A percentile compares a stretch with the other conserved stretches of the same genome.
These are phyloP conservation scores for Lagenidium giganteum DNA, from an alignment of 352 stramenopile species.

Conservation along the genomic window DNA sequence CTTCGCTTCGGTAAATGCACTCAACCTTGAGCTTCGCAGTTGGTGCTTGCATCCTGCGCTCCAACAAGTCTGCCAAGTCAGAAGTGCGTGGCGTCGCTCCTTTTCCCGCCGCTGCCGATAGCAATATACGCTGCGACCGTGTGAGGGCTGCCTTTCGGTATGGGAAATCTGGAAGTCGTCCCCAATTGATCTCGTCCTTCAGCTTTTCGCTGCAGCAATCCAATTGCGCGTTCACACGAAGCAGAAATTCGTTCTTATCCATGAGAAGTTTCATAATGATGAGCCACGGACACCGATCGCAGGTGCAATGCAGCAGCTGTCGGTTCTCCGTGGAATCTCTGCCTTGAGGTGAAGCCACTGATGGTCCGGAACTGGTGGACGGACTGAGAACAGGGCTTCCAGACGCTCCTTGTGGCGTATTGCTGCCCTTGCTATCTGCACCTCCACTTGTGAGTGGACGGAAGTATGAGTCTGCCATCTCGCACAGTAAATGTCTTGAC, in stretches of 20 bases:
- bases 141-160: slow-evolving; percentile 56
- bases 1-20: slow-evolving; percentile 77
- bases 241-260: slow-evolving; percentile 67
- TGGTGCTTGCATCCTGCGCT: slow-evolving; percentile 41
- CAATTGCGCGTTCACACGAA: slow-evolving; percentile 60
- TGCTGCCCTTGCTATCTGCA: slow-evolving; percentile 11
- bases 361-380: background rate
- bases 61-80: slow-evolving; percentile 54
- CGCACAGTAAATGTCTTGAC: slow-evolving; percentile 49
- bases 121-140: slow-evolving; percentile 58
- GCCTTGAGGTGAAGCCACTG: slow-evolving; percentile 16
- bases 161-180: slow-evolving; percentile 54
- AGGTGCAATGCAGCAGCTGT: slow-evolving; percentile 62
- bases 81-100: slow-evolving; percentile 21
- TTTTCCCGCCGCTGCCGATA: slow-evolving; percentile 39
- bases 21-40: slow-evolving; percentile 36
- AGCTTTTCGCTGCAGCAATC: slow-evolving; percentile 76
- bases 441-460: slow-evolving; percentile 30
- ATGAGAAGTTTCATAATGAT: slow-evolving; percentile 66
- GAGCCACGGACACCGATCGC: slow-evolving; percentile 66
- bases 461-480: slow-evolving; percentile 59
- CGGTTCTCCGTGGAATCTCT: slow-evolving; percentile 20
- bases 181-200: slow-evolving; percentile 67
- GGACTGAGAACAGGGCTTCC: too few species aligned
- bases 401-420: too few species aligned